These are phyloP conservation scores for Parastagonospora nodorum DNA, from an alignment of 2,329 filamentous ascomycete genomes.

Conservation along the genomic window DNA sequence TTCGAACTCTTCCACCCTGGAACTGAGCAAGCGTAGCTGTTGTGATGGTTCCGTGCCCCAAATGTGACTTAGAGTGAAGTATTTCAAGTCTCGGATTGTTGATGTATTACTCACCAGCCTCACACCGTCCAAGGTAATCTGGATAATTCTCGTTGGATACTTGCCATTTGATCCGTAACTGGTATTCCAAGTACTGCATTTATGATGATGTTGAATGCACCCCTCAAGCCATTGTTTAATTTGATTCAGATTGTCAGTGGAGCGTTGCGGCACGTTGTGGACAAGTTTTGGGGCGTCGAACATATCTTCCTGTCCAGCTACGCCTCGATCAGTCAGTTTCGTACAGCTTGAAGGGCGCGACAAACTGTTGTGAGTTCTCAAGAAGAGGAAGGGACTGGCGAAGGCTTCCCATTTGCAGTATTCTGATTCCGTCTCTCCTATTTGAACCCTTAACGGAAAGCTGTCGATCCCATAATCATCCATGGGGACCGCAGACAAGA, in stretches of 20 bases:
- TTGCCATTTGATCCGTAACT: not conserved
- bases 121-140: not conserved
- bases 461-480: no score
- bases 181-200: not conserved
- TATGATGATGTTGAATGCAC: not conserved
- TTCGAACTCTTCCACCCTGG: conserved; percentile 2
- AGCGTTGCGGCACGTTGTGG: not conserved
- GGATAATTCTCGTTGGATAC: conserved; percentile 8
- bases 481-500: no score
- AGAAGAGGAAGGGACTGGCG: no score
- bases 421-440: not conserved
- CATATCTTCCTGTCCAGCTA: not conserved
- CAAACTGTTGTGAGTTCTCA: no score
- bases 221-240: not conserved
- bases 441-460: not conserved
- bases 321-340: not conserved
- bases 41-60: conserved; percentile 3
- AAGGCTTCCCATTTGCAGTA: not conserved
- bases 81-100: conserved; percentile 1
- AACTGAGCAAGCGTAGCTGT: conserved; percentile 3
- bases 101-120: conserved; percentile 7
- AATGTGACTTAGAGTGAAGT: conserved; percentile 12
- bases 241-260: not conserved
- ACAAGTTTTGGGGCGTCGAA: not conserved
- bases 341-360: not conserved